These are phyloP conservation scores for Cercospora beticola DNA, from an alignment of 2,329 filamentous ascomycete species.

Conservation along the genomic window DNA sequence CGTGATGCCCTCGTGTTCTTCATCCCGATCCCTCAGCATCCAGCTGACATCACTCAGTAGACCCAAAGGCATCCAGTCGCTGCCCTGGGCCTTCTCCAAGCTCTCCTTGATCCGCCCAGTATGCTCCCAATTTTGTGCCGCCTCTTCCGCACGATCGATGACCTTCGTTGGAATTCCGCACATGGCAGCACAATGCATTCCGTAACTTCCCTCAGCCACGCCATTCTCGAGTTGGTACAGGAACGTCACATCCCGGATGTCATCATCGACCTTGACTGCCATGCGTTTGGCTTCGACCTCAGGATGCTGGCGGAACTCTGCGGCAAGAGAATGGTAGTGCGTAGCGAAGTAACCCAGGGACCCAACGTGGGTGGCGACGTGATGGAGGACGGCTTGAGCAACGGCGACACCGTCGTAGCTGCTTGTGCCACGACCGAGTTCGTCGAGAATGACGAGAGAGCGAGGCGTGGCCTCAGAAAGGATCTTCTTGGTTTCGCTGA, in stretches of 20 bases:
- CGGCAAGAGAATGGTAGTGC: constrained; percentile 90
- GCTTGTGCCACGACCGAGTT: constrained; percentile 89
- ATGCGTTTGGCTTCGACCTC: constrained; percentile 85
- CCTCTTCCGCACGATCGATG: constrained; percentile 82
- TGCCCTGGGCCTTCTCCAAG: constrained; percentile 68
- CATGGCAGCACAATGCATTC: constrained; percentile 99
- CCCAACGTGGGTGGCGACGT: constrained; percentile 88
- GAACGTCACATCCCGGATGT: constrained; percentile 85
- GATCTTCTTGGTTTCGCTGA: constrained; percentile 98
- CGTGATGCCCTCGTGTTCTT: constrained; percentile 40
- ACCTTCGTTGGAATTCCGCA: constrained; percentile 84
- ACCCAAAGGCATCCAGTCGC: constrained; percentile 80
- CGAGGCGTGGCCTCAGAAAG: constrained; percentile 89
- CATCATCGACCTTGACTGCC: constrained; percentile 90
- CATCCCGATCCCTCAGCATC: constrained; percentile 60
- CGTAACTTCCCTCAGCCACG: constrained; percentile 93
- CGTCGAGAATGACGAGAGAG: constrained; percentile 93
- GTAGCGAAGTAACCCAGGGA: constrained; percentile 97
- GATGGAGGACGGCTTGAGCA: constrained; percentile 94
- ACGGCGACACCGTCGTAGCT: constrained; percentile 97
- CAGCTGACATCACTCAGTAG: constrained; percentile 84
- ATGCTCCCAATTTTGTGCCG: constrained; percentile 91
- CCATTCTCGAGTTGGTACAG: constrained; percentile 91
- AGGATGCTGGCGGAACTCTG: constrained; percentile 85
- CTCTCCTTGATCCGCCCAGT: constrained; percentile 87